A percentile compares a stretch with the other conserved stretches of the same genome.
These are phyloP conservation scores for Fusarium acutatum DNA, from an alignment of 2,329 filamentous ascomycete genomes.

Conservation along the genomic window DNA sequence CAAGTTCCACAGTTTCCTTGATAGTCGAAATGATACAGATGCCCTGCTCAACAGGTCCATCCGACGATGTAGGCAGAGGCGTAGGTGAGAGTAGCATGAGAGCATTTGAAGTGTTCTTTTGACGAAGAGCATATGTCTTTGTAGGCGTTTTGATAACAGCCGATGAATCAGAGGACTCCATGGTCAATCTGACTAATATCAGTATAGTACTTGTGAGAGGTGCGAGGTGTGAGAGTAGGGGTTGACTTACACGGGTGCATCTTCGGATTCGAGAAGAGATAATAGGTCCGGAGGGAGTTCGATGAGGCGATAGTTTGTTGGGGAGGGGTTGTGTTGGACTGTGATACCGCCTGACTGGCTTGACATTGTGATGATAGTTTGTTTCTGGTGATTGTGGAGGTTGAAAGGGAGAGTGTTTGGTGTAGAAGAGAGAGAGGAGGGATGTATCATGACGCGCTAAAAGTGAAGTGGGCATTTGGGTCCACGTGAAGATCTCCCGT, in stretches of 20 bases:
- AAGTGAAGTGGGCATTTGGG: background rate
- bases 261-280: constrained; percentile 61
- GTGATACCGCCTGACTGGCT: constrained; percentile 59
- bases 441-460: background rate
- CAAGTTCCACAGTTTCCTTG: constrained; percentile 70
- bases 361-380: constrained; percentile 48
- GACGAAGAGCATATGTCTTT: constrained; percentile 66
- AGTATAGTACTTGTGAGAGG: background rate
- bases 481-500: constrained; percentile 5
- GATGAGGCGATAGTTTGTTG: constrained; percentile 65
- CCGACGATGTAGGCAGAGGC: background rate
- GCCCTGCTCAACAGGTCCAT: constrained; percentile 42
- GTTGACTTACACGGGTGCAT: constrained; percentile 60
- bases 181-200: constrained; percentile 51
- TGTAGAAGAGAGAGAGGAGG: background rate
- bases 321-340: constrained; percentile 59
- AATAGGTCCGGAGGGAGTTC: constrained; percentile 69
- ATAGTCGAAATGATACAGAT: constrained; percentile 63
- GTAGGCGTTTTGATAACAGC: constrained; percentile 62
- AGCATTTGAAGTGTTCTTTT: constrained; percentile 75
- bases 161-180: constrained; percentile 57
- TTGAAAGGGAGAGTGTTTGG: background rate
- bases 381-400: background rate
- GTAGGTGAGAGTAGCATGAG: constrained; percentile 60
- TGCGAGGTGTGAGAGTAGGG: background rate